A percentile compares a stretch with the other conserved stretches of the same genome.
Evolutionary conservation across 2,329 filamentous ascomycete genomes (phyloP).

Genomic region (Microascus cirrosus): DNA sequence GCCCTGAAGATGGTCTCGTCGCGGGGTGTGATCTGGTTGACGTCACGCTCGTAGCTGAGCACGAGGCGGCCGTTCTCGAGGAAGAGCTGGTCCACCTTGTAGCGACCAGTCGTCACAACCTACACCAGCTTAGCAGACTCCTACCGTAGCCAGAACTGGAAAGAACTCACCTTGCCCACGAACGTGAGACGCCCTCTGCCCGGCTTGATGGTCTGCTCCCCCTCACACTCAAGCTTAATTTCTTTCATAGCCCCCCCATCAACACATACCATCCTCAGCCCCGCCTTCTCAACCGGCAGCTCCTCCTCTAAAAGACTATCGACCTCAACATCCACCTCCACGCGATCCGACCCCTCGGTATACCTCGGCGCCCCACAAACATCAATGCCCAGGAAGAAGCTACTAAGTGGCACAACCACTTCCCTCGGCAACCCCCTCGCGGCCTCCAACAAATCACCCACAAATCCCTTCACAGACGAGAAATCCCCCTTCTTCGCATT

Average conservation of each 20-base stretch:
- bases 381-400: constrained; percentile 62
- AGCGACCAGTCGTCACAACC: constrained; percentile 60
- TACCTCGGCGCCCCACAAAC: constrained; percentile 61
- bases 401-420: constrained; percentile 54
- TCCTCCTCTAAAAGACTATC: constrained; percentile 62
- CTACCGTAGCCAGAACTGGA: neutral
- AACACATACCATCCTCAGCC: constrained; percentile 49
- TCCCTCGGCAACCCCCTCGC: constrained; percentile 40
- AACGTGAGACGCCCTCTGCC: constrained; percentile 33
- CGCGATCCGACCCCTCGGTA: constrained; percentile 61
- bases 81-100: constrained; percentile 61
- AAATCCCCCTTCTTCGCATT: constrained; percentile 12
- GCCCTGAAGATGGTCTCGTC: constrained; percentile 41
- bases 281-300: constrained; percentile 54
- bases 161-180: constrained; percentile 20
- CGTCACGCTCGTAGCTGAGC: constrained; percentile 53
- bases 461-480: constrained; percentile 32
- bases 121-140: constrained; percentile 21
- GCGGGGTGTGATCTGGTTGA: constrained; percentile 32
- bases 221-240: constrained; percentile 46
- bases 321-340: constrained; percentile 57
- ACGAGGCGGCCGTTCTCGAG: constrained; percentile 52
- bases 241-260: constrained; percentile 50
- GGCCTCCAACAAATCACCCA: constrained; percentile 33
- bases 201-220: constrained; percentile 26